Evolutionary conservation across 2,329 filamentous ascomycete species (phyloP), one percentile per base, ranked within the genome.

Genomic region (Lecanoromycetidae sp.): DNA sequence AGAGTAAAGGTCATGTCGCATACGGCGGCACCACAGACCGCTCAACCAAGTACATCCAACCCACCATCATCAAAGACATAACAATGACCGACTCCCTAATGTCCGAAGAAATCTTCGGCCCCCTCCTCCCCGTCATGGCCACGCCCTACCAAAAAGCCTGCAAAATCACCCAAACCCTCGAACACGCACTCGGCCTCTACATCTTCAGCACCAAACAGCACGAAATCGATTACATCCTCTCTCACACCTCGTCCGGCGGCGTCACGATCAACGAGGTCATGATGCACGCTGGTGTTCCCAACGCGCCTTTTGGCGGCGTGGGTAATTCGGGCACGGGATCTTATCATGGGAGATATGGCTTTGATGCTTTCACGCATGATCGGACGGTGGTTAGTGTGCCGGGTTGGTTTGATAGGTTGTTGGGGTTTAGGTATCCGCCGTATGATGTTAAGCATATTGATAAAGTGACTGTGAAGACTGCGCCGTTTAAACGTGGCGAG

Each of bases 251-350:
- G 13, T 74, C 71, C 4, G 72, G 72, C 5, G 71, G 71, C 15
- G 71, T 73, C 44, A 72, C 69, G 10, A 60, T 73, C 57, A 75
- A 75, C 56, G 71, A 73, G 54, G 61, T 64, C 32, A 63, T 66
- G 51, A 58, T 71, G 34, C 72, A 75, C 51, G 61, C 61, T 39
- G 61, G 58, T 29, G 61, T 68, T 35, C 63, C 63, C 2, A 60
- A 61, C 22, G 63, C 66, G 2, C 71, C 72, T 5, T 65, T 76
- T 36, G 72, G 73, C 36, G 71, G 73, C 27, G 63, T 74, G 17
- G 72, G 72, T 23, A 61, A 63, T 15, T 71, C 68, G 6, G 72
- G 72, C 26, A 63, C 60, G 40, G 72, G 72, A 44, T 60, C 58
- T 44, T 74, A 75, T 55, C 71, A 72, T 54, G 72, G 71, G 15